A percentile compares a stretch with the other conserved stretches of the same genome.
Conservation (phyloP, 2,329 filamentous ascomycete genomes). For the Talaromyces verruculosus region DNA sequence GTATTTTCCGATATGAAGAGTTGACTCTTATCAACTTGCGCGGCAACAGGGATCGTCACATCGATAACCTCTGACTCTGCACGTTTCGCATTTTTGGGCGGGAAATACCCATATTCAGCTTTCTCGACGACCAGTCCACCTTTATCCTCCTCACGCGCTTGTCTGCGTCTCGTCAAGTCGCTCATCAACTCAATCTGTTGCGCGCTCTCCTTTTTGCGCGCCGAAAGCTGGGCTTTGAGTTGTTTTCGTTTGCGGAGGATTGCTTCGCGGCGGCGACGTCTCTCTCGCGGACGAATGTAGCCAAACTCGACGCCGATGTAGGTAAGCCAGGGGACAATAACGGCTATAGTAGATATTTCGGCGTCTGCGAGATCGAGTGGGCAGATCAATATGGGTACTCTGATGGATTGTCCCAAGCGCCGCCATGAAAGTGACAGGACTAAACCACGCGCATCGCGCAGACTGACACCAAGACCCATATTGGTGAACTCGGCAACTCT, state of each 20-base stretch:
- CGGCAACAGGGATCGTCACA: slow-evolving; percentile 47
- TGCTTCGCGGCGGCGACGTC: slow-evolving; percentile 36
- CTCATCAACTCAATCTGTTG: slow-evolving; percentile 44
- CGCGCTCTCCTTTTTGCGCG: slow-evolving; percentile 39
- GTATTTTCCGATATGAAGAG: slow-evolving; percentile 38
- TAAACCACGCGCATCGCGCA: slow-evolving; percentile 37
- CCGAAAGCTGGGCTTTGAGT: slow-evolving; percentile 37
- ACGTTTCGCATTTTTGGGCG: slow-evolving; percentile 21
- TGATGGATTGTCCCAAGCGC: slow-evolving; percentile 43
- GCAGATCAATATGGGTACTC: slow-evolving; percentile 41
- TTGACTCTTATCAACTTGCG: slow-evolving; percentile 45
- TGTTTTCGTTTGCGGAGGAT: slow-evolving; percentile 39
- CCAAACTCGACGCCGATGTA: slow-evolving; percentile 46
- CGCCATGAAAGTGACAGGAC: slow-evolving; percentile 42
- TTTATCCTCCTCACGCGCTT: slow-evolving; percentile 36
- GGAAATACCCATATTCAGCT: slow-evolving; percentile 44
- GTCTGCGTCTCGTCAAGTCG: slow-evolving; percentile 41
- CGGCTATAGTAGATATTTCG: slow-evolving; percentile 37
- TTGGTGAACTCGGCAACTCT: slow-evolving; percentile 40
- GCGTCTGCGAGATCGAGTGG: slow-evolving; percentile 35
- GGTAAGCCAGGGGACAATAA: slow-evolving; percentile 40
- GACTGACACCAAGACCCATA: slow-evolving; percentile 41
- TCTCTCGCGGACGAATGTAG: slow-evolving; percentile 40
- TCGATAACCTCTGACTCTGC: slow-evolving; percentile 35
- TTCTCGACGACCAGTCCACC: slow-evolving; percentile 42